Conservation (phyloP, 2,329 filamentous ascomycete species). For the Pestalotiopsis sp. region DNA sequence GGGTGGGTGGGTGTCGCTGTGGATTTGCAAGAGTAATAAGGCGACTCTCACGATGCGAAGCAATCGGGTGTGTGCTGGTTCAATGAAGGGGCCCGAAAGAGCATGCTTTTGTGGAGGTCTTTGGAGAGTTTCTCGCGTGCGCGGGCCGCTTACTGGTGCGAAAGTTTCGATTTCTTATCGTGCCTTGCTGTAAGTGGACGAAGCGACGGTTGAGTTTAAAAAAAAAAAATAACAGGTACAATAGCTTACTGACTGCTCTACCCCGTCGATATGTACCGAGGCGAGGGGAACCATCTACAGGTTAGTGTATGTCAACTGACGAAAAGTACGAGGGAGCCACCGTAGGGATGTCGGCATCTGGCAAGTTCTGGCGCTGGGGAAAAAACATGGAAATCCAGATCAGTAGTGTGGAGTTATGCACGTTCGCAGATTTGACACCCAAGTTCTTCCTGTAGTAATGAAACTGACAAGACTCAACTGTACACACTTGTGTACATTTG, state of each 20-base stretch:
- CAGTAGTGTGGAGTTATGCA: neutral
- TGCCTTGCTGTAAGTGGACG: constrained; percentile 5
- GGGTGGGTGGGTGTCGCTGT: constrained; percentile 2
- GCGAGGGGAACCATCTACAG: neutral
- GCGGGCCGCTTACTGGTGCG: constrained; percentile 15
- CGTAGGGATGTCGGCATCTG: neutral
- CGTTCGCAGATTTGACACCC: neutral
- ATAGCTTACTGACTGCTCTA: neutral
- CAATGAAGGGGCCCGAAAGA: constrained; percentile 3
- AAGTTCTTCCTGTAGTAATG: neutral
- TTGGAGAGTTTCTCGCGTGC: constrained; percentile 7
- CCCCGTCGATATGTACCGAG: neutral
- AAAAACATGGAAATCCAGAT: neutral
- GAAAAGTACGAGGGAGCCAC: too few relatives aligned
- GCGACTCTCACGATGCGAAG: constrained; percentile 4
- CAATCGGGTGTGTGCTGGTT: neutral
- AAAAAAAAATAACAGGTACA: neutral
- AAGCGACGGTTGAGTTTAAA: neutral
- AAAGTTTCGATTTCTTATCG: constrained; percentile 13
- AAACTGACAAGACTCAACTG: neutral
- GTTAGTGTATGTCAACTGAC: too few relatives aligned
- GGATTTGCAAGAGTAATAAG: neutral
- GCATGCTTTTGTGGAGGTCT: constrained; percentile 11
- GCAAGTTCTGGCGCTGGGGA: neutral
- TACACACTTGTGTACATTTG: neutral